Evolutionary conservation across 768 basidiomycete species (phyloP).

Genomic region (Sporobolomyces roseus): DNA sequence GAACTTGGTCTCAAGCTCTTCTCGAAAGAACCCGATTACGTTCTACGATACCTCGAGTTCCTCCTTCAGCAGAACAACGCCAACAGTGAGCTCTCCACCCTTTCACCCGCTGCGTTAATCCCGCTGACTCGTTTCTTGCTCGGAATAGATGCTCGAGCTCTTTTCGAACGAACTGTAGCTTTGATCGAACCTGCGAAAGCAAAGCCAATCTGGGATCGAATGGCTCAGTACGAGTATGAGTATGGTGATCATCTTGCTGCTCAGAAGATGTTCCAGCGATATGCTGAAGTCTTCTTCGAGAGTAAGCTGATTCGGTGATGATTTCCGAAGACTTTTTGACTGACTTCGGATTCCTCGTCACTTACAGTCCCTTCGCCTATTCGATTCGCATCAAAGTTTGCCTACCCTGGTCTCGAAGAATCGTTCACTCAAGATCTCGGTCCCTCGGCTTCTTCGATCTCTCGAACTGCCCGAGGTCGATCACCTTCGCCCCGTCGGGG

Average conservation of each 20-base stretch:
- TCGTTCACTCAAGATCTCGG: slow-evolving; percentile 87
- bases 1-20: slow-evolving; percentile 85
- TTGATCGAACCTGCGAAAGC: slow-evolving; percentile 68
- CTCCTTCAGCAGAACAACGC: slow-evolving; percentile 91
- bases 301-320: slow-evolving; percentile 56
- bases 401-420: slow-evolving; percentile 74
- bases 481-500: slow-evolving; percentile 16
- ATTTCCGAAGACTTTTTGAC: neutral
- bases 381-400: slow-evolving; percentile 53
- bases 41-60: slow-evolving; percentile 84
- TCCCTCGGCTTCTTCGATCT: slow-evolving; percentile 2
- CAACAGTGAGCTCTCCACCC: slow-evolving; percentile 62
- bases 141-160: slow-evolving; percentile 77
- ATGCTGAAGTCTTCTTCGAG: slow-evolving; percentile 78
- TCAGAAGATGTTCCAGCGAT: slow-evolving; percentile 81
- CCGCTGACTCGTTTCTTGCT: slow-evolving; percentile 2
- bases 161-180: slow-evolving; percentile 83
- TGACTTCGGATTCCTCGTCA: neutral
- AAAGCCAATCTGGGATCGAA: slow-evolving; percentile 86
- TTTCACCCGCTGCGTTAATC: neutral
- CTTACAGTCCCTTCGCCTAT: slow-evolving; percentile 77
- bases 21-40: slow-evolving; percentile 67
- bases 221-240: slow-evolving; percentile 92
- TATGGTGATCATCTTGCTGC: slow-evolving; percentile 87
- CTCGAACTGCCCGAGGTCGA: slow-evolving; percentile 10